phyloP scores from a whole-genome alignment of 345 rosid genomes.

The Populus simonii region DNA sequence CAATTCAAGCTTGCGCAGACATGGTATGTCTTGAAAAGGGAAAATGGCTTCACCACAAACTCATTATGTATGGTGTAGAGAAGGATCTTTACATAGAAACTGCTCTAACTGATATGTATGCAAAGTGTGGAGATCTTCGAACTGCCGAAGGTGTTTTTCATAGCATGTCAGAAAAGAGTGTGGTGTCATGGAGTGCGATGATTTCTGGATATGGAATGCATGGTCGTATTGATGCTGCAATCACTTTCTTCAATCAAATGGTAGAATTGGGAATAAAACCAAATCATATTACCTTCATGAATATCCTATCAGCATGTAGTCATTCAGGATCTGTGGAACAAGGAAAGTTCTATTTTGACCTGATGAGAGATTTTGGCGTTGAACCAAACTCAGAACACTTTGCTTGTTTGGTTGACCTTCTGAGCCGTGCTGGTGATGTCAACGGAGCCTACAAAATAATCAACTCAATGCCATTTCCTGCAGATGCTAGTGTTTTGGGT shows the following conservation, averaged over 20 bases:
- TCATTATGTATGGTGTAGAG: constrained; percentile 38
- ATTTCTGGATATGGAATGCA: constrained; percentile 73
- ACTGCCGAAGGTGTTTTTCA: constrained; percentile 47
- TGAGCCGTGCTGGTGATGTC: constrained; percentile 78
- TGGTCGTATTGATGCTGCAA: constrained; percentile 49
- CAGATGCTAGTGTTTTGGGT: constrained; percentile 65
- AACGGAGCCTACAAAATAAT: constrained; percentile 57
- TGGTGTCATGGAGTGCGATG: constrained; percentile 79
- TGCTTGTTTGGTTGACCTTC: constrained; percentile 77
- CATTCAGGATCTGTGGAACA: constrained; percentile 67
- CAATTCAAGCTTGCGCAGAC: constrained; percentile 65
- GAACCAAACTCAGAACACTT: constrained; percentile 66
- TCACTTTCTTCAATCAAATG: constrained; percentile 61
- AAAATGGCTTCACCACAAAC: constrained; percentile 73
- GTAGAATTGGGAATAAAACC: constrained; percentile 58
- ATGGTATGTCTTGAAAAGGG: constrained; percentile 59
- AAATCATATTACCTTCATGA: constrained; percentile 78
- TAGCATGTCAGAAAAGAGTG: constrained; percentile 46
- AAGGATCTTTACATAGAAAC: constrained; percentile 55
- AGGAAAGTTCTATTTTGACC: constrained; percentile 57
- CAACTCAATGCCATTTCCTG: constrained; percentile 57
- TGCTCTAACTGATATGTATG: constrained; percentile 69
- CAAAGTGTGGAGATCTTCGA: constrained; percentile 70
- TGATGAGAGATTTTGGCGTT: constrained; percentile 52
- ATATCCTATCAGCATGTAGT: constrained; percentile 74